Conservation (phyloP, 1,139 yeast genomes). For the Suhomyces bokatorum region DNA sequence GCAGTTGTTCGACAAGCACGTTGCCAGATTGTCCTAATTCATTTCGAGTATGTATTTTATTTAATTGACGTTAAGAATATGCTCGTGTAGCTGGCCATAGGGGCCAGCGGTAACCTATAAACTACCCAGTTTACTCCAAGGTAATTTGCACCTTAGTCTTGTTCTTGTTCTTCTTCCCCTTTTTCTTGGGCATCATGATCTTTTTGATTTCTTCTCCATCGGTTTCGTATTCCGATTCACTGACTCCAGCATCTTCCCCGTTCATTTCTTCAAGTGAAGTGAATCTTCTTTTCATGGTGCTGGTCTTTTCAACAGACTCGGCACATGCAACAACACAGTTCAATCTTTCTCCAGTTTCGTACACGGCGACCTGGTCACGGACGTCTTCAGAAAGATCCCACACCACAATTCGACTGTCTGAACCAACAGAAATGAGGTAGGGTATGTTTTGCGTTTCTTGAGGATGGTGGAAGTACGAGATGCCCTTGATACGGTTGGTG, state of each 20-base stretch:
- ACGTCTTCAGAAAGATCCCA: slow-evolving; percentile 64
- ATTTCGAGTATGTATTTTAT: slow-evolving; percentile 4
- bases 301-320: slow-evolving; percentile 73
- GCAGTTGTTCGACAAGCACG: slow-evolving; percentile 79
- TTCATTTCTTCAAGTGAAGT: slow-evolving; percentile 36
- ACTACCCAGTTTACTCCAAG: slow-evolving; percentile 41
- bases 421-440: slow-evolving; percentile 77
- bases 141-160: slow-evolving; percentile 53
- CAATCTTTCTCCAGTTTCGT: slow-evolving; percentile 88
- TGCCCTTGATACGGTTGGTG: slow-evolving; percentile 79
- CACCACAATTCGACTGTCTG: slow-evolving; percentile 89
- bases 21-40: slow-evolving; percentile 50
- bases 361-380: slow-evolving; percentile 83
- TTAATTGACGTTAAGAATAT: not conserved
- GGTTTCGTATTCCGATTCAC: slow-evolving; percentile 68
- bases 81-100: not conserved
- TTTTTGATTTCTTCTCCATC: slow-evolving; percentile 57
- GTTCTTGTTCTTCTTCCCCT: slow-evolving; percentile 44
- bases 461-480: slow-evolving; percentile 52
- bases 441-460: slow-evolving; percentile 36
- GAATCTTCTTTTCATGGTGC: slow-evolving; percentile 67
- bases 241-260: slow-evolving; percentile 29
- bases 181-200: slow-evolving; percentile 41
- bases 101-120: not conserved
- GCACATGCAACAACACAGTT: slow-evolving; percentile 81